A percentile compares a stretch with the other conserved stretches of the same genome.
These are phyloP conservation scores for Botryosphaeria agaves DNA, from an alignment of 2,329 filamentous ascomycete genomes.

Conservation along the genomic window DNA sequence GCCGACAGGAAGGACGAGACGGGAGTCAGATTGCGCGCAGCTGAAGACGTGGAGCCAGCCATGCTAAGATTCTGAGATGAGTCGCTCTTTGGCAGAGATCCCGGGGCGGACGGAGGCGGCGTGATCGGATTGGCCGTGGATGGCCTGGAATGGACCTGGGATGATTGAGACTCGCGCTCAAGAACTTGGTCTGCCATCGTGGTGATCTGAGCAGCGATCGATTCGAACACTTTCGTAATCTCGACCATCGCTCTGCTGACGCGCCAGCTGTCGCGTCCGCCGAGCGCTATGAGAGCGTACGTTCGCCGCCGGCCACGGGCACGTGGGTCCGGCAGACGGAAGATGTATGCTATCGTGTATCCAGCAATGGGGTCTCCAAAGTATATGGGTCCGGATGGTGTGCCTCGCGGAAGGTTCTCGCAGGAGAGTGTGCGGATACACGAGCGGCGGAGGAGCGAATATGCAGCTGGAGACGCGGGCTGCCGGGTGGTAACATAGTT, in stretches of 20 bases:
- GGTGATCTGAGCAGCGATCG: slow-evolving; percentile 35
- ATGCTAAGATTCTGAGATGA: neutral
- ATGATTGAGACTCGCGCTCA: slow-evolving; percentile 13
- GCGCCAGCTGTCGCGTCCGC: slow-evolving; percentile 37
- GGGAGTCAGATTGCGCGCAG: slow-evolving; percentile 29
- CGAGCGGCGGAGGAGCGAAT: slow-evolving; percentile 36
- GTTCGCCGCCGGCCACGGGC: slow-evolving; percentile 37
- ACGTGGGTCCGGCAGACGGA: slow-evolving; percentile 39
- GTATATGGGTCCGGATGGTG: slow-evolving; percentile 38
- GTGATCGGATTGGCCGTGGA: slow-evolving; percentile 4
- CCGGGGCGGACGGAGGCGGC: neutral
- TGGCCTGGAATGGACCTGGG: slow-evolving; percentile 10
- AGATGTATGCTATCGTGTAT: slow-evolving; percentile 42
- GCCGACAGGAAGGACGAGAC: slow-evolving; percentile 41
- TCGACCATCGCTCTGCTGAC: slow-evolving; percentile 22
- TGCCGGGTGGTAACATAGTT: slow-evolving; percentile 41
- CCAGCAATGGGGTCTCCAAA: slow-evolving; percentile 38
- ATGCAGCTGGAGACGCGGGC: slow-evolving; percentile 33
- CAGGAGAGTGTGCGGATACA: slow-evolving; percentile 41
- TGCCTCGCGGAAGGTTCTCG: slow-evolving; percentile 36
- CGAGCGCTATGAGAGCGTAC: slow-evolving; percentile 39
- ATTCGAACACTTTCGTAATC: slow-evolving; percentile 28
- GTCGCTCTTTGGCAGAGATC: slow-evolving; percentile 5
- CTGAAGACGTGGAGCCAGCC: neutral
- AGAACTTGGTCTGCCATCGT: slow-evolving; percentile 20